These are phyloP conservation scores for Pythium apleroticum DNA, from an alignment of 352 stramenopile genomes.

Conservation along the genomic window DNA sequence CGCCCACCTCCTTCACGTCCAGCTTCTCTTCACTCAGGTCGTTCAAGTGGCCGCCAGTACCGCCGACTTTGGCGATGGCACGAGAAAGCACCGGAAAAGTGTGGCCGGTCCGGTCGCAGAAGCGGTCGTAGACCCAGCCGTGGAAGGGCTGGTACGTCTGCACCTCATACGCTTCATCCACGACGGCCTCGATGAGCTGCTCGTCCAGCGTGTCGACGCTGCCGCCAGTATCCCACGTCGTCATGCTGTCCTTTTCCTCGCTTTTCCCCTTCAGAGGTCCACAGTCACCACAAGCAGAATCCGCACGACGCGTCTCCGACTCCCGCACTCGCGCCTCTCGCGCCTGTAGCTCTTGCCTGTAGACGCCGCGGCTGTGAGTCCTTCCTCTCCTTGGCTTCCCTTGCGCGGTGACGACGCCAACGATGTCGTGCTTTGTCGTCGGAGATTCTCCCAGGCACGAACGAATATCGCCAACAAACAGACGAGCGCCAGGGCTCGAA, in stretches of 20 bases:
- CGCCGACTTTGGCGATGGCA: slow-evolving; percentile 38
- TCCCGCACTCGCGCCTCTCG: background rate
- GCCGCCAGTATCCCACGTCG: slow-evolving; percentile 26
- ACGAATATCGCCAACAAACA: slow-evolving; percentile 2
- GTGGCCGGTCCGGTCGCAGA: slow-evolving; percentile 79
- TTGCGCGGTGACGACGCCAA: background rate
- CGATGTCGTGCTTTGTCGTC: background rate
- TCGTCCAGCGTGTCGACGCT: slow-evolving; percentile 25
- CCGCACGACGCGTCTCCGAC: background rate
- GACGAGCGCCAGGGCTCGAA: too few relatives aligned
- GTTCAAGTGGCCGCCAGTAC: slow-evolving; percentile 51
- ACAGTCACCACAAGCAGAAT: background rate
- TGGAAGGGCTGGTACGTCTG: slow-evolving; percentile 82
- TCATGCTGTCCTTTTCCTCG: background rate
- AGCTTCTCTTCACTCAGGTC: slow-evolving; percentile 31
- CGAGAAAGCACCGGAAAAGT: slow-evolving; percentile 58
- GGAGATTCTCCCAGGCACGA: slow-evolving; percentile 1
- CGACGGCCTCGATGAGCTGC: slow-evolving; percentile 57
- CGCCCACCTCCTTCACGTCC: slow-evolving; percentile 55
- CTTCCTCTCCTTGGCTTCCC: background rate
- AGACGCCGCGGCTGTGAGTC: background rate
- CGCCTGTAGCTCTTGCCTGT: background rate
- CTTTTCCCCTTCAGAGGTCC: background rate
- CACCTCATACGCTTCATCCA: slow-evolving; percentile 87
- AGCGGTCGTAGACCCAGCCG: slow-evolving; percentile 76